Base-by-base conservation (phyloP, 257 asterid species). In the Ajuga chamaepitys region DNA sequence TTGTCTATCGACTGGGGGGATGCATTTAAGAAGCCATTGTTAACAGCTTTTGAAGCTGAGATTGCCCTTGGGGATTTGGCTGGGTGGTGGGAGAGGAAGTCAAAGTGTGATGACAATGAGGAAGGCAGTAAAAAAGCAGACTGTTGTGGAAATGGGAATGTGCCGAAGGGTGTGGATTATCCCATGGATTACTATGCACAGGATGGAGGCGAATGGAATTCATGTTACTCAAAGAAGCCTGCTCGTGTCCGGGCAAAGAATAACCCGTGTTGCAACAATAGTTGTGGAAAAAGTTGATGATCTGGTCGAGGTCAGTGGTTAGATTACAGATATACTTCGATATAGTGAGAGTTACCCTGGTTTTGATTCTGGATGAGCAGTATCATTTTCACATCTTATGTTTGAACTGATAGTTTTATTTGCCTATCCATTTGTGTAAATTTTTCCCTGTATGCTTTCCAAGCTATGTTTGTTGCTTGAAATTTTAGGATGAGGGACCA, bases 1-100 rank as follows among this genome's bases (percentile, higher is more conserved):
- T 58, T 94, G 84, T 94, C 99, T 0, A 94, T 94, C 67, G 96
- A 88, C 73, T 94, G 97, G 99, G 97, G 99, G 1, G 97, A 85
- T 70, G 99, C 99, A 0, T 94, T 94, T 70, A 80, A 55, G 82
- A 90, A 78, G 77, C 99, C 99, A 4, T 73, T 88, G 79, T 58
- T 94, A 71, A 94, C 96, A 0, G 59, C 97, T 0, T 94, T 94
- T 62, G 97, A 94, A 74, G 99, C 96, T 0, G 97, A 94, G 85
- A 90, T 94, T 81, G 97, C 97, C 1, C 87, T 94, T 10, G 97
- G 97, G 69, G 92, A 90, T 74, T 69, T 88, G 66, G 62, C 76
- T 0, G 96, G 95, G 35, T 94, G 99, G 99, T 94, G 99, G 99
- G 96, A 94, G 85, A 87, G 96, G 80, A 81, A 77, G 66, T 9